Evolutionary conservation across 2,329 filamentous ascomycete genomes (phyloP).

Genomic region (Trichophyton equinum): DNA sequence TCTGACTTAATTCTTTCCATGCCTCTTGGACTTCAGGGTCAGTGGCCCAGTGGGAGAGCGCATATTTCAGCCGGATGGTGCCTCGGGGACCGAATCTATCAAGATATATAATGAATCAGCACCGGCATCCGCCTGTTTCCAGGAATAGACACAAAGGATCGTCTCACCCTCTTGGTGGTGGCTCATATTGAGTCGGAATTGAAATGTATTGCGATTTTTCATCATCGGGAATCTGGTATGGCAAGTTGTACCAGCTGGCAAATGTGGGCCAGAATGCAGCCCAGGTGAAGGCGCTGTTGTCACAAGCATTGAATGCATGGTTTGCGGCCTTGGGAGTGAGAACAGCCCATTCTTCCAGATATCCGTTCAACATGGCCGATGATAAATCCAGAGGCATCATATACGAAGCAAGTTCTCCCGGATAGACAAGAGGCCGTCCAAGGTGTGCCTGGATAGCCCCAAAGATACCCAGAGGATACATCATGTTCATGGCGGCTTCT

Average conservation of each 20-base stretch:
- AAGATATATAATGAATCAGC: neutral
- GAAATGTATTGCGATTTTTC: slow-evolving; percentile 10
- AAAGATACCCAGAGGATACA: slow-evolving; percentile 17
- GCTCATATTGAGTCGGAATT: slow-evolving; percentile 9
- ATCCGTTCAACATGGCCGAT: slow-evolving; percentile 16
- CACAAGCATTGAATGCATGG: slow-evolving; percentile 21
- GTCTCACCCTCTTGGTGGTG: slow-evolving; percentile 15
- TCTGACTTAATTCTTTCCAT: slow-evolving; percentile 35
- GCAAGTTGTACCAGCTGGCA: slow-evolving; percentile 18
- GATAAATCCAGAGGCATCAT: slow-evolving; percentile 14
- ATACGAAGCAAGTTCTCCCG: slow-evolving; percentile 15
- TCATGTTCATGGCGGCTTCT: slow-evolving; percentile 18
- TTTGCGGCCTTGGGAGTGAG: slow-evolving; percentile 16
- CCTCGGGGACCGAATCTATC: slow-evolving; percentile 33
- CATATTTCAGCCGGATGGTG: slow-evolving; percentile 30
- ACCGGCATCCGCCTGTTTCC: neutral
- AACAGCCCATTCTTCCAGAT: slow-evolving; percentile 21
- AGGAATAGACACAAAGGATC: neutral
- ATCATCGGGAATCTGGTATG: slow-evolving; percentile 13
- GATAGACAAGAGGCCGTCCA: slow-evolving; percentile 15
- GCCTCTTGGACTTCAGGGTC: slow-evolving; percentile 32
- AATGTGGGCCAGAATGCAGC: slow-evolving; percentile 19
- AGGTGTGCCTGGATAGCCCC: slow-evolving; percentile 16
- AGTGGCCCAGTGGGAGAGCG: slow-evolving; percentile 36
- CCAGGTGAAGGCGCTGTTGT: slow-evolving; percentile 18